These are phyloP conservation scores for Chenopodium berlandieri DNA, from an alignment of 148 eudicot species.

Conservation along the genomic window DNA sequence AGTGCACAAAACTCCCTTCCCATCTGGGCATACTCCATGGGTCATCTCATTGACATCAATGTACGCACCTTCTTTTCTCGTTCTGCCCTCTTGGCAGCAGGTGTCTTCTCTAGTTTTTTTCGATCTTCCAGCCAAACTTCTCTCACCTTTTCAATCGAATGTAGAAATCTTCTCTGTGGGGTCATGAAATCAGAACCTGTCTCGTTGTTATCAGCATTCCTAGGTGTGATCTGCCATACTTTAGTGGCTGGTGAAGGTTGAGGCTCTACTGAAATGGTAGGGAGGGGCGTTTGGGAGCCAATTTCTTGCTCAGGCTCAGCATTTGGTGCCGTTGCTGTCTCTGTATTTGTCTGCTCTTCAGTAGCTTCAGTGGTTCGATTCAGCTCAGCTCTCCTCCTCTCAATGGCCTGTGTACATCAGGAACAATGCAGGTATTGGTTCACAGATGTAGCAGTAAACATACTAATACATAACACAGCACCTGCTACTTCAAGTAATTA, in stretches of 20 bases:
- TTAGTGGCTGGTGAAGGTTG: slow-evolving; percentile 33
- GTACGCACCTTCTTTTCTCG: slow-evolving; percentile 56
- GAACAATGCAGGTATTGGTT: neutral
- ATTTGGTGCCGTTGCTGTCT: slow-evolving; percentile 28
- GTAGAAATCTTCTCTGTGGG: slow-evolving; percentile 40
- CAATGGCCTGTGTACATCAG: slow-evolving; percentile 49
- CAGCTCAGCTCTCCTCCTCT: slow-evolving; percentile 53
- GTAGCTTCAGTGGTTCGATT: slow-evolving; percentile 22
- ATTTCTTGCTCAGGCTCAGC: slow-evolving; percentile 42
- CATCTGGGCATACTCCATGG: neutral
- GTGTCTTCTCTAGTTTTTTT: slow-evolving; percentile 52
- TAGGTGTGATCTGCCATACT: slow-evolving; percentile 43
- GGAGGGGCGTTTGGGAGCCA: slow-evolving; percentile 40
- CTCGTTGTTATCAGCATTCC: slow-evolving; percentile 34
- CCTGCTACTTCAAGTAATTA: neutral
- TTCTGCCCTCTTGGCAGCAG: slow-evolving; percentile 68
- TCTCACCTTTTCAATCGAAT: slow-evolving; percentile 75
- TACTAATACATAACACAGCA: neutral
- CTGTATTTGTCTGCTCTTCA: slow-evolving; percentile 9
- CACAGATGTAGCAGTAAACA: neutral
- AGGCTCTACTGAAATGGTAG: slow-evolving; percentile 28
- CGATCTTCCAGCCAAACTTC: slow-evolving; percentile 66
- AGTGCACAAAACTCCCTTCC: neutral
- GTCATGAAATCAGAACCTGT: slow-evolving; percentile 35
- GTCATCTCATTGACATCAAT: slow-evolving; percentile 67